phyloP scores from a whole-genome alignment of 2,329 filamentous ascomycete species.

The Fusarium chlamydosporum region DNA sequence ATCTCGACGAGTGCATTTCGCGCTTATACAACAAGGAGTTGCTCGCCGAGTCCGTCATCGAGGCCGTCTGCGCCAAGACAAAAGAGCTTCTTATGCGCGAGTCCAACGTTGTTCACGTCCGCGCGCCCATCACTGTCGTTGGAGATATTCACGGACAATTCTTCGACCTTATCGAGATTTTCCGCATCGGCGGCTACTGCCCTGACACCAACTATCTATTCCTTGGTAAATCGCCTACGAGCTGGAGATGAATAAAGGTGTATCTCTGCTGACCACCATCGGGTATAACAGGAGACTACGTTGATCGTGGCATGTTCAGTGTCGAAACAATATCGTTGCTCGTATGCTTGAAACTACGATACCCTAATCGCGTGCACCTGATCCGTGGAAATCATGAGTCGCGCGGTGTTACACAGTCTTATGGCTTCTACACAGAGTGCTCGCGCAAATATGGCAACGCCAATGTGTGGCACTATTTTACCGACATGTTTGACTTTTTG shows the following conservation, averaged over 20 bases:
- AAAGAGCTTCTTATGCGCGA: slow-evolving; percentile 99
- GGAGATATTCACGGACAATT: slow-evolving; percentile 99
- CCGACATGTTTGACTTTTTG: slow-evolving; percentile 99
- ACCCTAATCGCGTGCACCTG: slow-evolving; percentile 93
- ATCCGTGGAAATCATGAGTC: slow-evolving; percentile 99
- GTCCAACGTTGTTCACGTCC: slow-evolving; percentile 99
- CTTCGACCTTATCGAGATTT: slow-evolving; percentile 99
- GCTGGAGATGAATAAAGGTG: slow-evolving; percentile 2
- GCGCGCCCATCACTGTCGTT: slow-evolving; percentile 94
- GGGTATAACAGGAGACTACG: slow-evolving; percentile 82
- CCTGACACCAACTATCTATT: slow-evolving; percentile 99
- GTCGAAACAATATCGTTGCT: slow-evolving; percentile 99
- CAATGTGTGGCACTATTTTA: slow-evolving; percentile 99
- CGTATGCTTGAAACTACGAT: slow-evolving; percentile 96
- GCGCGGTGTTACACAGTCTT: slow-evolving; percentile 96
- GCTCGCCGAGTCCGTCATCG: slow-evolving; percentile 96
- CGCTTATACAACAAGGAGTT: slow-evolving; percentile 97
- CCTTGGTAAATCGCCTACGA: slow-evolving; percentile 72
- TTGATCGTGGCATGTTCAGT: slow-evolving; percentile 97
- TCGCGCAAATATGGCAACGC: slow-evolving; percentile 98
- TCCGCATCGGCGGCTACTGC: slow-evolving; percentile 97
- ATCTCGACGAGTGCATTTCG: slow-evolving; percentile 98
- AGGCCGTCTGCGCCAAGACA: slow-evolving; percentile 98
- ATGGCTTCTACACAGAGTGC: slow-evolving; percentile 99
- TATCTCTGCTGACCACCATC: slow-evolving; percentile 26